Conservation (phyloP, 176 grass and related monocot species). For the Phyllostachys edulis region DNA sequence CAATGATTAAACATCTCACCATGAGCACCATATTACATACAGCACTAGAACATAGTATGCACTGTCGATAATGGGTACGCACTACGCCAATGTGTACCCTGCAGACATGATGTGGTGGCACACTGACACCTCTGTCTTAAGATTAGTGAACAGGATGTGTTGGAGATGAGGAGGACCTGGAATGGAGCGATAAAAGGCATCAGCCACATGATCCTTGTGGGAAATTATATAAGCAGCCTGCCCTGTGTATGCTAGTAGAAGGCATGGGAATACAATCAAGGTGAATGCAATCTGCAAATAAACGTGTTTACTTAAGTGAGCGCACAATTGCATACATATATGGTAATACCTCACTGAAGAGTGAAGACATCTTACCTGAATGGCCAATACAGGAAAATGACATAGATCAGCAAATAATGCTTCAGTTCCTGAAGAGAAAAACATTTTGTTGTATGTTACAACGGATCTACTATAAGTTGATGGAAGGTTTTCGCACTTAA, state of each 20-base stretch:
- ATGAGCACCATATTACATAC: conserved; percentile 15
- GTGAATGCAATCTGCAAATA: conserved; percentile 88
- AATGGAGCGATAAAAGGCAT: conserved; percentile 93
- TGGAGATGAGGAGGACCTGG: conserved; percentile 59
- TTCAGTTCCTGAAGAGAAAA: conserved; percentile 76
- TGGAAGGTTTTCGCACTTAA: not conserved
- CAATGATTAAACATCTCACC: conserved; percentile 39
- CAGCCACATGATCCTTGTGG: conserved; percentile 62
- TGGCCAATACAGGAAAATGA: conserved; percentile 92
- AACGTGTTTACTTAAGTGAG: conserved; percentile 24
- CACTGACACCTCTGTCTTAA: conserved; percentile 13
- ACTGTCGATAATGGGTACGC: conserved; percentile 15
- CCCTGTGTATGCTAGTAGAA: conserved; percentile 92
- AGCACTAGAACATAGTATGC: not conserved
- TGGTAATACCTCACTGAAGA: not conserved
- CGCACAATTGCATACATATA: not conserved
- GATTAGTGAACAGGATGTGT: conserved; percentile 26
- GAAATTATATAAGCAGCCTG: conserved; percentile 86
- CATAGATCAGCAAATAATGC: conserved; percentile 96
- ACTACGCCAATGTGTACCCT: conserved; percentile 18
- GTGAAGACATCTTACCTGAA: conserved; percentile 64
- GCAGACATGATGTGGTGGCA: conserved; percentile 34
- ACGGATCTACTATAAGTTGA: not conserved
- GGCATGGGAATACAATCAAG: conserved; percentile 90
- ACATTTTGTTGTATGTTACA: conserved; percentile 13